Evolutionary conservation across 352 stramenopile species (phyloP), one percentile per base, ranked within the genome.

Genomic region (Aphanomyces invadans): DNA sequence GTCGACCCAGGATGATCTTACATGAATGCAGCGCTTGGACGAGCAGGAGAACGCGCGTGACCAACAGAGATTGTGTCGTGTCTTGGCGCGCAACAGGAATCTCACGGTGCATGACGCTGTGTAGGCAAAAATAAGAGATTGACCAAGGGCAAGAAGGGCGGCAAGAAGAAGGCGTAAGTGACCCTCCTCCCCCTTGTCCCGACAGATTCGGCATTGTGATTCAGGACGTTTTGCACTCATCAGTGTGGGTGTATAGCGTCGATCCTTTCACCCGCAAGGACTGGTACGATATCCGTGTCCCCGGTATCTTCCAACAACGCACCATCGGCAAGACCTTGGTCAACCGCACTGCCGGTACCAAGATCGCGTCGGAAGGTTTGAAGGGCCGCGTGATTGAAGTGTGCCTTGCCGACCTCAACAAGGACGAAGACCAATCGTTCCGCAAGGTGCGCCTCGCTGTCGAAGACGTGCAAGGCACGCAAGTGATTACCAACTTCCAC

Each of bases 191-290:
- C n/a, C n/a, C n/a, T n/a, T n/a, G n/a, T n/a, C n/a, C n/a, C n/a
- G n/a, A n/a, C n/a, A n/a, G n/a, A 33, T 31, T 10, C 3, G 29
- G n/a, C n/a, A 23, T 5, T 64, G 17, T 54, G 21, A 25, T 10
- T 21, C 29, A 0, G 9, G 17, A 55, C 1, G 21, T 21, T 21
- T 28, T 26, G 73, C 65, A 42, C 28, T 59, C 53, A 31, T 74
- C 66, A 52, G 33, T 12, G 62, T 7, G 38, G 15, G 36, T 44
- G 36, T 62, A 61, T 72, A 95, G 85, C 73, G 82, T 98, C 32
- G 97, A 99, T 81, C 97, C 97, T 63, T 99, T 99, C 86, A 86
- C 92, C 53, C 98, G 96, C 70, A 99, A 99, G 90, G 97, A 95
- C 78, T 94, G 86, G 86, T 94, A 94, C 72, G 96, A 98, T 76